Evolutionary conservation across 1,284 basidiomycete species (phyloP).

Genomic region (Cryptococcus depauperatus): DNA sequence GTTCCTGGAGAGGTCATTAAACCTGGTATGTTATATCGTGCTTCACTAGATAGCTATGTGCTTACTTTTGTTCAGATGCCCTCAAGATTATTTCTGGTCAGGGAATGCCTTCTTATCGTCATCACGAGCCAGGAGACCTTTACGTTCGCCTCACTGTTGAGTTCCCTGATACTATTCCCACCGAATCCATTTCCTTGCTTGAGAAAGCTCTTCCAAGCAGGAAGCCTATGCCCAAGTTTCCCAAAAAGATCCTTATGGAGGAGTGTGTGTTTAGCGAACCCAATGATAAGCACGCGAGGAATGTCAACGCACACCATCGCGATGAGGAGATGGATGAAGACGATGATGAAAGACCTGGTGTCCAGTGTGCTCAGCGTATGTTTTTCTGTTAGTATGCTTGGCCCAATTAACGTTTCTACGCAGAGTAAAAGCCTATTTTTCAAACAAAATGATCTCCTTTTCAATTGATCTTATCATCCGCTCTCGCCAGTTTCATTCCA

Average conservation of each 20-base stretch:
- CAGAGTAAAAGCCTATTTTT: conserved; percentile 2
- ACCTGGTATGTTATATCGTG: conserved; percentile 56
- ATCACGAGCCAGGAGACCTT: conserved; percentile 93
- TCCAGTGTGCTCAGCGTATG: conserved; percentile 49
- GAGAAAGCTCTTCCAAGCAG: conserved; percentile 83
- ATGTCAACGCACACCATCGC: conserved; percentile 48
- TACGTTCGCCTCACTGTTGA: conserved; percentile 79
- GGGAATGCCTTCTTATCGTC: conserved; percentile 97
- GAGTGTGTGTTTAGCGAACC: conserved; percentile 79
- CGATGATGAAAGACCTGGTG: conserved; percentile 40
- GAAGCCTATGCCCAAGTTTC: conserved; percentile 58
- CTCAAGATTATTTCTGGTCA: conserved; percentile 87
- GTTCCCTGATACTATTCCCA: conserved; percentile 80
- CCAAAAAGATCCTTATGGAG: conserved; percentile 64
- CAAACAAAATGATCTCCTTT: neutral
- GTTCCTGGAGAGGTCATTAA: conserved; percentile 88
- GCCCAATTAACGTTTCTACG: neutral
- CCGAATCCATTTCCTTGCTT: conserved; percentile 61
- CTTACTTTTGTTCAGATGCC: conserved; percentile 53
- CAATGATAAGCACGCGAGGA: conserved; percentile 61
- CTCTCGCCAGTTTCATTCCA: too few relatives aligned
- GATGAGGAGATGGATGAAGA: conserved; percentile 63
- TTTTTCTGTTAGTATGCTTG: conserved; percentile 2
- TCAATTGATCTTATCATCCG: neutral
- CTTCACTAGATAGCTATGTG: neutral